These are phyloP conservation scores for Monilinia fructicola DNA, from an alignment of 2,329 filamentous ascomycete species.

Conservation along the genomic window DNA sequence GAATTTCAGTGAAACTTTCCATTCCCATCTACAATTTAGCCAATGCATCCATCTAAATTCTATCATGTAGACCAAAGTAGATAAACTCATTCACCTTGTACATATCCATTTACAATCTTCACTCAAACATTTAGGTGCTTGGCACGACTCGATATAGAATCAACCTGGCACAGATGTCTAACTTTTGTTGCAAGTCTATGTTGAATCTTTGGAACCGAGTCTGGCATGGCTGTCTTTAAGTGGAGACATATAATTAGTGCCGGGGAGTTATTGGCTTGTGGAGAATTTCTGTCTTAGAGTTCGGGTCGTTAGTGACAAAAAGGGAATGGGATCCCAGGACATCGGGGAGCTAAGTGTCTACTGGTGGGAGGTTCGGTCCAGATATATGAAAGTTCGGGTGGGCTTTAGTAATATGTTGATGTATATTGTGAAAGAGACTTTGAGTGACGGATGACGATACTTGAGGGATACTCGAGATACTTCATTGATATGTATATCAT, in stretches of 20 bases:
- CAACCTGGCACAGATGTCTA: not conserved
- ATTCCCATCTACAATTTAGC: slow-evolving; percentile 3
- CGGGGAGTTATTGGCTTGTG: slow-evolving; percentile 11
- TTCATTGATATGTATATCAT: not conserved
- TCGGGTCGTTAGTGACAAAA: not conserved
- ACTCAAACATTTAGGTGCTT: not conserved
- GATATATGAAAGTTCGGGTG: not conserved
- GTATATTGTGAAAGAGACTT: not conserved
- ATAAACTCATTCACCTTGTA: not conserved
- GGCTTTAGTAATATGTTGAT: not conserved
- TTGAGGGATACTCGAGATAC: not conserved
- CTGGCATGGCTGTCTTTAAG: not conserved
- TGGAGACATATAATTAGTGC: not conserved
- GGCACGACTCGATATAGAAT: not conserved
- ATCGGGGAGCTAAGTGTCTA: not conserved
- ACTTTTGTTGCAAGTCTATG: slow-evolving; percentile 28
- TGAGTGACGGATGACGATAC: not conserved
- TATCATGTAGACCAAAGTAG: not conserved
- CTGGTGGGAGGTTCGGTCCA: not conserved
- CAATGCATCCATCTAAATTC: slow-evolving; percentile 5
- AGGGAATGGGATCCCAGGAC: not conserved
- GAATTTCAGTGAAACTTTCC: not conserved
- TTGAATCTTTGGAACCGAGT: slow-evolving; percentile 26
- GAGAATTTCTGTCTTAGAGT: slow-evolving; percentile 1
- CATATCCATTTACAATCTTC: not conserved